Conservation (phyloP, 2,329 filamentous ascomycete genomes). For the Xylariaceae sp. region DNA sequence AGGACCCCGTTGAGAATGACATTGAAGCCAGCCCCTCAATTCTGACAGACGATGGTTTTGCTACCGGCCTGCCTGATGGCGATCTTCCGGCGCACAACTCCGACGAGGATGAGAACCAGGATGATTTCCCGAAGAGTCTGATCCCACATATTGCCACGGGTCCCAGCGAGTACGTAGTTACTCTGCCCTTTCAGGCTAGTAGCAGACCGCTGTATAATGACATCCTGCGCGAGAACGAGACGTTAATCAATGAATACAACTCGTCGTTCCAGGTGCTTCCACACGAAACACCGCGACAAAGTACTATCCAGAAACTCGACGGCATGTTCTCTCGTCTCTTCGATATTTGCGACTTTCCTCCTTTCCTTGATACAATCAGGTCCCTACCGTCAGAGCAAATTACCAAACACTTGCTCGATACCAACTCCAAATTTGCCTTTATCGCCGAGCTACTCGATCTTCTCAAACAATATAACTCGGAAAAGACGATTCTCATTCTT, state of each 20-base stretch:
- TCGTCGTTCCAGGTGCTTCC: constrained; percentile 38
- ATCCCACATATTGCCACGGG: constrained; percentile 27
- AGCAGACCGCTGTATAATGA: constrained; percentile 50
- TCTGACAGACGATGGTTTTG: constrained; percentile 22
- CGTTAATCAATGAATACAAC: constrained; percentile 44
- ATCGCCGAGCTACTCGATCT: constrained; percentile 50
- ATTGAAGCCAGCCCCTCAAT: constrained; percentile 26
- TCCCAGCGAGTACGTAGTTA: constrained; percentile 47
- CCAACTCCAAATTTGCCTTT: constrained; percentile 59
- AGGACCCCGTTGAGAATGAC: constrained; percentile 26
- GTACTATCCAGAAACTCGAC: constrained; percentile 45
- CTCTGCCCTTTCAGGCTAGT: constrained; percentile 53
- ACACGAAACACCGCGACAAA: constrained; percentile 35
- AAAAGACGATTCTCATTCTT: constrained; percentile 51
- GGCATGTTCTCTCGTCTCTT: constrained; percentile 47
- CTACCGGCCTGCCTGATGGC: constrained; percentile 9
- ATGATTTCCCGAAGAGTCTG: constrained; percentile 21
- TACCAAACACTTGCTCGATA: constrained; percentile 51
- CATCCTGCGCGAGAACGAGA: constrained; percentile 40
- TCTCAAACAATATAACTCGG: constrained; percentile 35
- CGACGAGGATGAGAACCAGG: constrained; percentile 15
- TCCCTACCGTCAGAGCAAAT: constrained; percentile 39
- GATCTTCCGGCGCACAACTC: constrained; percentile 5
- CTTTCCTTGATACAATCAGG: constrained; percentile 44
- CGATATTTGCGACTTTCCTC: constrained; percentile 55